Conservation (phyloP, 805 yeast genomes). For the Candida chauliodis region DNA sequence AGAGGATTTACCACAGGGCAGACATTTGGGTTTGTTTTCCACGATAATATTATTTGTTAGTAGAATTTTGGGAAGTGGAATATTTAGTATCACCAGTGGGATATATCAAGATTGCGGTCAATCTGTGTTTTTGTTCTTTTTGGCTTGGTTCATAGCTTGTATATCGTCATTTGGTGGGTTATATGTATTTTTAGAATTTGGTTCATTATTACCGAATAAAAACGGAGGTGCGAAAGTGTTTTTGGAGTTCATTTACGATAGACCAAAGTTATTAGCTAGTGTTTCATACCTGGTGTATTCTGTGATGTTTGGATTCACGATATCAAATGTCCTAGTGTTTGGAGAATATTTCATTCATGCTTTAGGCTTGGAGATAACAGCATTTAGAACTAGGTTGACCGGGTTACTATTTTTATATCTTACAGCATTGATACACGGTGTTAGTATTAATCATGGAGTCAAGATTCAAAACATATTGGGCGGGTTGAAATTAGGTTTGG, state of each 20-base stretch:
- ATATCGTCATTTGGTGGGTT: conserved; percentile 63
- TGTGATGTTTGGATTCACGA: conserved; percentile 51
- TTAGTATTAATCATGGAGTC: conserved; percentile 59
- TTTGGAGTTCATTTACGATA: conserved; percentile 60
- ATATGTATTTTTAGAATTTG: conserved; percentile 64
- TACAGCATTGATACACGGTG: conserved; percentile 47
- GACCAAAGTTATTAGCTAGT: conserved; percentile 54
- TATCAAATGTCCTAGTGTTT: conserved; percentile 56
- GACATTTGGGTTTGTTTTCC: conserved; percentile 69
- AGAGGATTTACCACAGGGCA: conserved; percentile 66
- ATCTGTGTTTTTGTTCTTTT: conserved; percentile 55
- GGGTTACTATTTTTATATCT: conserved; percentile 26
- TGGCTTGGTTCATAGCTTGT: conserved; percentile 63
- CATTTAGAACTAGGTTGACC: conserved; percentile 30
- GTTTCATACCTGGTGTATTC: conserved; percentile 49
- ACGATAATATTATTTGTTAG: conserved; percentile 62
- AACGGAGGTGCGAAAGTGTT: conserved; percentile 72
- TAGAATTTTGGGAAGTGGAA: conserved; percentile 74
- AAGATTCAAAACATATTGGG: conserved; percentile 62
- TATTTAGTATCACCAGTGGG: conserved; percentile 68
- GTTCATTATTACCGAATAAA: conserved; percentile 65
- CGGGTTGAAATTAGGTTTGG: conserved; percentile 51
- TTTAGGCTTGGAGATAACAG: conserved; percentile 37
- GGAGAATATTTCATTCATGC: conserved; percentile 56
- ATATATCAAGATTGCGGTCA: conserved; percentile 68